Evolutionary conservation across 345 rosid genomes (phyloP).

Genomic region (Nasturtium officinale): DNA sequence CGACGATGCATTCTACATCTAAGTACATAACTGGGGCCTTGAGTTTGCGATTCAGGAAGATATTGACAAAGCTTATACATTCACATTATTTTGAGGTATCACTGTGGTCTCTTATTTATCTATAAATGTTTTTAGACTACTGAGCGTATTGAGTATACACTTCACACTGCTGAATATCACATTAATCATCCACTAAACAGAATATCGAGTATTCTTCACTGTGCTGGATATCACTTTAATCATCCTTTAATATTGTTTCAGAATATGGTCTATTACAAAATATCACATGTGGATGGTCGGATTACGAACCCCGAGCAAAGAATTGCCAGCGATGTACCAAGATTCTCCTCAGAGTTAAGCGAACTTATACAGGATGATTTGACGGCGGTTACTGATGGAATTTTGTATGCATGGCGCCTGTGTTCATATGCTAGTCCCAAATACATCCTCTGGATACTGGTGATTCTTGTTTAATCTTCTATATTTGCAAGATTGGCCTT

Average conservation of each 20-base stretch:
- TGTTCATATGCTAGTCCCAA: conserved; percentile 98
- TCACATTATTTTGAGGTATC: conserved; percentile 83
- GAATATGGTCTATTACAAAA: conserved; percentile 98
- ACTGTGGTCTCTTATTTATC: conserved; percentile 8
- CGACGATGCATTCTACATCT: conserved; percentile 82
- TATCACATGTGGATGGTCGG: conserved; percentile 96
- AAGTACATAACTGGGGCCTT: conserved; percentile 86
- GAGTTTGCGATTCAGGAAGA: conserved; percentile 86
- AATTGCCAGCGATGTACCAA: conserved; percentile 96
- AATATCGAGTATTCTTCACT: conserved; percentile 1
- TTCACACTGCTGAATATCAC: not conserved
- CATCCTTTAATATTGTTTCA: conserved; percentile 46
- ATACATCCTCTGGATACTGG: conserved; percentile 94
- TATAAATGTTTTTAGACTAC: conserved; percentile 22
- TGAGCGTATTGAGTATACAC: conserved; percentile 10
- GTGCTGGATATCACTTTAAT: not conserved
- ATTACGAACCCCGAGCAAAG: conserved; percentile 90
- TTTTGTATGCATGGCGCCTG: conserved; percentile 92
- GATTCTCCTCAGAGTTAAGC: conserved; percentile 93
- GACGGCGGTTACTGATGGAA: conserved; percentile 82
- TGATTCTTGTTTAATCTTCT: conserved; percentile 42
- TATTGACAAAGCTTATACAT: conserved; percentile 90
- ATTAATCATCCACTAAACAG: not conserved
- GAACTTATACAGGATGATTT: conserved; percentile 91
- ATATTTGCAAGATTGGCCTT: conserved; percentile 11